These are phyloP conservation scores for Cladosporium phlei DNA, from an alignment of 2,329 filamentous ascomycete species.

Conservation along the genomic window DNA sequence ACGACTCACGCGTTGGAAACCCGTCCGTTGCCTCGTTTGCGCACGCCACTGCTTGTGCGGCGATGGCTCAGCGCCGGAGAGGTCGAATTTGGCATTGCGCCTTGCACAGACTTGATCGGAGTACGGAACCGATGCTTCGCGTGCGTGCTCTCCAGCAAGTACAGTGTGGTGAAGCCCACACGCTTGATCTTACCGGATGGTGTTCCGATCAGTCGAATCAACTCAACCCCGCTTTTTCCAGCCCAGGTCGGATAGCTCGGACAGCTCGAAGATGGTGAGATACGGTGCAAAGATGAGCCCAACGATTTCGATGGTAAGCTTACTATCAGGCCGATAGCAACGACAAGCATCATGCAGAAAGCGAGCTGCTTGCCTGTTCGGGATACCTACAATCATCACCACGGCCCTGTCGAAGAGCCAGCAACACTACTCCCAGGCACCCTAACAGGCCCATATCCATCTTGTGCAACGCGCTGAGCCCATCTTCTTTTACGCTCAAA, in stretches of 20 bases:
- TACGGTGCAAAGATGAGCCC: too few species aligned
- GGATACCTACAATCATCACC: background rate
- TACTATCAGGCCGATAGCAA: too few species aligned
- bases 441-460: slow-evolving; percentile 7
- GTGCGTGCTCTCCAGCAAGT: background rate
- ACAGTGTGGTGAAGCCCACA: background rate
- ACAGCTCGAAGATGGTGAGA: too few species aligned
- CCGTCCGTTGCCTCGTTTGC: slow-evolving; percentile 6
- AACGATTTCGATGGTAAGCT: too few species aligned
- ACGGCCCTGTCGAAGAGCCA: background rate
- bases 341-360: too few species aligned
- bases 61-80: background rate
- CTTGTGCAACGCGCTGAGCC: slow-evolving; percentile 9
- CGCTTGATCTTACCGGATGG: slow-evolving; percentile 1
- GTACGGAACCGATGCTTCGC: slow-evolving; percentile 2
- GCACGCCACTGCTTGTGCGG: slow-evolving; percentile 8
- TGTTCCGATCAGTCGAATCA: slow-evolving; percentile 1
- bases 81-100: slow-evolving; percentile 1
- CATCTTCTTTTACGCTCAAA: slow-evolving; percentile 8
- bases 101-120: background rate
- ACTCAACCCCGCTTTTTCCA: slow-evolving; percentile 1
- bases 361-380: too few species aligned
- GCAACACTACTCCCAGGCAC: slow-evolving; percentile 1
- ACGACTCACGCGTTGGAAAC: slow-evolving; percentile 9
- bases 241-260: too few species aligned